Conservation (phyloP, 345 rosid genomes). For the Capsella bursapastoris region DNA sequence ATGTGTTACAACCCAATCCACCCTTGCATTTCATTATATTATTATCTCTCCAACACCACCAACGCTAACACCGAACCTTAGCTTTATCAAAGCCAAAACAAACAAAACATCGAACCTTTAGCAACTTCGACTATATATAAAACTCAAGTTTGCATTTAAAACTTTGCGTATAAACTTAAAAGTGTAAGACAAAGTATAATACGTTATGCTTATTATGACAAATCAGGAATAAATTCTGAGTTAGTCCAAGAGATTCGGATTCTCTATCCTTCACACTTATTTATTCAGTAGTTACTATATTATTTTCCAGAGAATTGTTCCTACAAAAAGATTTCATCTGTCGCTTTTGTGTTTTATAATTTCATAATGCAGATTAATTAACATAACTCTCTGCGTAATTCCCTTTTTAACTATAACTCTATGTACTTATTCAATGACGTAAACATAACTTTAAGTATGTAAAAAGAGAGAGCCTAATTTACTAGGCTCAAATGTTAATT, state of each 20-base stretch:
- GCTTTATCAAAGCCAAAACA: not conserved
- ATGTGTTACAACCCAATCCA: constrained; percentile 38
- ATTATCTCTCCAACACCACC: constrained; percentile 4
- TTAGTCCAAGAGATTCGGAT: constrained; percentile 35
- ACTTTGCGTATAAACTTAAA: not conserved
- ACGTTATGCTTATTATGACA: constrained; percentile 11
- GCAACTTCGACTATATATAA: not conserved
- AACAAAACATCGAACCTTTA: constrained; percentile 14
- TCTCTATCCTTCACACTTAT: not conserved
- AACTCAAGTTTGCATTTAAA: constrained; percentile 5
- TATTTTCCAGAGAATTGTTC: constrained; percentile 14
- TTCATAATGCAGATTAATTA: not conserved
- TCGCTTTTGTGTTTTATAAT: constrained; percentile 12
- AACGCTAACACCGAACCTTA: not conserved
- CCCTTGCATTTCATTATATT: constrained; percentile 40
- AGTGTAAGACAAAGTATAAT: constrained; percentile 5
- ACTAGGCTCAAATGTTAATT: not conserved
- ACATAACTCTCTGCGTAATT: not conserved
- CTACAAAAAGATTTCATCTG: constrained; percentile 1
- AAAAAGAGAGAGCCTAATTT: not conserved
- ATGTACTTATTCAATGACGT: constrained; percentile 3
- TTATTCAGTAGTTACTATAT: not conserved
- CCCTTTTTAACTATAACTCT: no score
- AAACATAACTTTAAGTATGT: not conserved
- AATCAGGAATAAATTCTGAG: constrained; percentile 21